Percentiles rank a stretch among this genome's conserved stretches.
Evolutionary conservation across 768 basidiomycete genomes (phyloP).

Genomic region (Butyriboletus loyo): DNA sequence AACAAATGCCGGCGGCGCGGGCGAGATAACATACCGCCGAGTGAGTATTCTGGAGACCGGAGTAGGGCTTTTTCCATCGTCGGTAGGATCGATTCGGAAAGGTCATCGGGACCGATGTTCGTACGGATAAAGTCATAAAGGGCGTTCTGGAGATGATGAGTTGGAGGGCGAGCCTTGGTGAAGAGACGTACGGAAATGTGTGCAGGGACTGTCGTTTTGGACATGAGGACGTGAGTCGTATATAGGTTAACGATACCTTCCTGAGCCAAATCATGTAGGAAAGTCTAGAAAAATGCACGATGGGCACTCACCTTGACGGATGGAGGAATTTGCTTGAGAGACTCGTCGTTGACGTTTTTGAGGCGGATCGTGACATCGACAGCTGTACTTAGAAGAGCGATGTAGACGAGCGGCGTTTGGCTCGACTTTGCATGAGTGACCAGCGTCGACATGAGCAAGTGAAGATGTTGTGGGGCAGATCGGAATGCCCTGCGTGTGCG

Average conservation of each 20-base stretch:
- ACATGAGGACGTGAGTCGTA: constrained; percentile 57
- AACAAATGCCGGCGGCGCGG: neutral
- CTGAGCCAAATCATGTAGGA: constrained; percentile 32
- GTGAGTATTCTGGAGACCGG: constrained; percentile 76
- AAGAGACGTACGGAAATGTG: constrained; percentile 53
- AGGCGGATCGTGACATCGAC: constrained; percentile 70
- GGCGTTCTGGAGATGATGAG: constrained; percentile 38
- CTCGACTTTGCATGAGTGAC: constrained; percentile 50
- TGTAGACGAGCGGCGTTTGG: constrained; percentile 37
- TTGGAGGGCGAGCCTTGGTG: constrained; percentile 1
- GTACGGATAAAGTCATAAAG: constrained; percentile 60
- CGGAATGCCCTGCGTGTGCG: constrained; percentile 66
- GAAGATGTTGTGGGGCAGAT: constrained; percentile 52
- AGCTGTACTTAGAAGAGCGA: constrained; percentile 63
- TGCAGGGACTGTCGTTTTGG: constrained; percentile 56
- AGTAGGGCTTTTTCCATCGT: constrained; percentile 76
- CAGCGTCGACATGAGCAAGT: constrained; percentile 50
- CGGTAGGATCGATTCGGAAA: constrained; percentile 58
- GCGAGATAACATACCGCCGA: constrained; percentile 47
- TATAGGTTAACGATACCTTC: constrained; percentile 60
- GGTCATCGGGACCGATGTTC: constrained; percentile 48
- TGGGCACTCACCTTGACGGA: constrained; percentile 43
- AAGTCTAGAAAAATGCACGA: neutral
- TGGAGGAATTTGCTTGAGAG: constrained; percentile 40
- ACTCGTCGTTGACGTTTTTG: constrained; percentile 49